Conservation (phyloP, 192 early-diverging fungal species). For the Backusella tarrabulga region DNA sequence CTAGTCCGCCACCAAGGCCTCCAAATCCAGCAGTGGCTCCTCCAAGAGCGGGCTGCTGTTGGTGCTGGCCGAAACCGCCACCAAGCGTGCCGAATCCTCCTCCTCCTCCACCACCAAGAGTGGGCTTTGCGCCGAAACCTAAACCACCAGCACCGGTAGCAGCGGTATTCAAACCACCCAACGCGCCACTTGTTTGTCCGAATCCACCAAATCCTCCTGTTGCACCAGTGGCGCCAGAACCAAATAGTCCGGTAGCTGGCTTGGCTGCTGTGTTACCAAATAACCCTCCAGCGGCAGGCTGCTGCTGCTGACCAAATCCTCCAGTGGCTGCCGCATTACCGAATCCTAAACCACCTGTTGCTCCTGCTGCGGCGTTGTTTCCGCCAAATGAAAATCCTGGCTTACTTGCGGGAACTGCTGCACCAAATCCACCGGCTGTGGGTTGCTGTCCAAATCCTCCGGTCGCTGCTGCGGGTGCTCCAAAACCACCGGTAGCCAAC, state of each 20-base stretch:
- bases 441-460: neutral
- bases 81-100: neutral
- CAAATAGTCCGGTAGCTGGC: neutral
- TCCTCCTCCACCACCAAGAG: constrained; percentile 36
- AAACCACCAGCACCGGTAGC: constrained; percentile 14
- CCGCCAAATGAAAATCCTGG: constrained; percentile 28
- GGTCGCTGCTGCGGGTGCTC: constrained; percentile 24
- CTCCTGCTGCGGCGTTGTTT: neutral
- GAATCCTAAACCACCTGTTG: neutral
- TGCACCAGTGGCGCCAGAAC: neutral
- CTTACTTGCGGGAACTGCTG: constrained; percentile 32
- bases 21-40: neutral
- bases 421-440: constrained; percentile 21
- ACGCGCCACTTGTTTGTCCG: neutral
- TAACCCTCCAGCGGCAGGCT: neutral
- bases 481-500: constrained; percentile 11
- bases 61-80: neutral
- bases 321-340: neutral
- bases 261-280: constrained; percentile 1
- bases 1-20: constrained; percentile 29
- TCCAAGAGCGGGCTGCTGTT: neutral
- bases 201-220: constrained; percentile 15
- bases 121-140: constrained; percentile 20
- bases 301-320: neutral
- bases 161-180: neutral